These are phyloP conservation scores for Craterostigma plantagineum DNA, from an alignment of 257 asterid species.

Conservation along the genomic window DNA sequence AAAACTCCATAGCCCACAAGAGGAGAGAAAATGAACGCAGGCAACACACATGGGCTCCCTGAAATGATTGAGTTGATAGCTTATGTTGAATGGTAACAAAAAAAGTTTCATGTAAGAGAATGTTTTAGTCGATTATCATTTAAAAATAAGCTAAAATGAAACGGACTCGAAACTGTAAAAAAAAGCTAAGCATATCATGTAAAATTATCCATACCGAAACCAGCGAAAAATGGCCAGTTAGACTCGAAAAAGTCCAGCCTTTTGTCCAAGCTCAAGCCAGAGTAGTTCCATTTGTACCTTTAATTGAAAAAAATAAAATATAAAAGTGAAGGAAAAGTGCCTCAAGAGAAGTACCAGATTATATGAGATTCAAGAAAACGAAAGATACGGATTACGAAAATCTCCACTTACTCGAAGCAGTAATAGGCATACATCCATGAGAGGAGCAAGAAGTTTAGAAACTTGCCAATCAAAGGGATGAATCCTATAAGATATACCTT, in stretches of 20 bases:
- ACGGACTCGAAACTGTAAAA: not conserved
- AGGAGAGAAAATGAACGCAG: constrained; percentile 60
- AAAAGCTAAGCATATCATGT: too few species aligned
- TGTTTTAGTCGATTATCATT: too few species aligned
- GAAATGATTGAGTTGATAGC: constrained; percentile 7
- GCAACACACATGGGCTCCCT: constrained; percentile 86
- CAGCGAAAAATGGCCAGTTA: constrained; percentile 95
- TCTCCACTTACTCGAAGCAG: constrained; percentile 83
- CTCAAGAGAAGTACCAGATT: too few species aligned
- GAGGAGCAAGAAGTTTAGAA: constrained; percentile 61
- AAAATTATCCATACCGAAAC: constrained; percentile 75
- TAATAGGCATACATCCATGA: constrained; percentile 98
- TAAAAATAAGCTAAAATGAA: too few species aligned
- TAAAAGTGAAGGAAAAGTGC: constrained; percentile 1
- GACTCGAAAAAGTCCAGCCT: constrained; percentile 95
- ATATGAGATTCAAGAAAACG: too few species aligned
- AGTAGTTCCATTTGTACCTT: constrained; percentile 95
- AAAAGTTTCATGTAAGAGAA: not conserved
- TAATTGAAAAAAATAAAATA: constrained; percentile 10
- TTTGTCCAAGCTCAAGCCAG: constrained; percentile 82
- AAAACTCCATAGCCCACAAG: constrained; percentile 90
- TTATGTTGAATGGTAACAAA: not conserved
- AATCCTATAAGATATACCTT: constrained; percentile 71
- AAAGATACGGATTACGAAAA: not conserved
- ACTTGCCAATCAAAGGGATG: constrained; percentile 61